Percentiles rank a stretch among this genome's conserved stretches.
These are phyloP conservation scores for Streptanthus diversifolius DNA, from an alignment of 345 rosid species.

Conservation along the genomic window DNA sequence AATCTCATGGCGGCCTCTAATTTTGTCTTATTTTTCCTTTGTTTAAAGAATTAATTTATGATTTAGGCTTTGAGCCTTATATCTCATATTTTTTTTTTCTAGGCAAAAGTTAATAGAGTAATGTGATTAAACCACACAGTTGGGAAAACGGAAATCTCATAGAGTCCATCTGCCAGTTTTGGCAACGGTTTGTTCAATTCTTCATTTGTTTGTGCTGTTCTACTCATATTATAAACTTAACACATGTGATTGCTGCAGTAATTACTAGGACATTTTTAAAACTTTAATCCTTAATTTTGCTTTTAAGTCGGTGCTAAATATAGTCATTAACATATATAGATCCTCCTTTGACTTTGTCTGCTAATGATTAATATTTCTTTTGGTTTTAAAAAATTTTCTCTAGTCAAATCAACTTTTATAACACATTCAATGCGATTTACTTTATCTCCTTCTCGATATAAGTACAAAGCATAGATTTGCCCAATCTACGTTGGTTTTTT, in stretches of 20 bases:
- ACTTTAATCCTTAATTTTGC: neutral
- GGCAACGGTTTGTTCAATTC: neutral
- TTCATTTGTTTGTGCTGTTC: neutral
- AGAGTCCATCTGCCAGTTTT: neutral
- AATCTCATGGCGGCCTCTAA: neutral
- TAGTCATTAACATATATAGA: neutral
- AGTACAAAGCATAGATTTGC: too few relatives aligned
- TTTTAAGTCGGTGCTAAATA: neutral
- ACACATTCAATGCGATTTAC: neutral
- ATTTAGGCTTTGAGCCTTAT: neutral
- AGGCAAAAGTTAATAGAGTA: neutral
- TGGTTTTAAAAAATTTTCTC: neutral
- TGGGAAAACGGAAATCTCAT: neutral
- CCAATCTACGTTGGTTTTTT: too few relatives aligned
- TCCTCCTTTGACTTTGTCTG: slow-evolving; percentile 4
- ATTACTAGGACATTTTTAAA: neutral
- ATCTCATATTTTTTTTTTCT: too few relatives aligned
- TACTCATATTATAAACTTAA: neutral
- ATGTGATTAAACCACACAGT: neutral
- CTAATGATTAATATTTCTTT: neutral
- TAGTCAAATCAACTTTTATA: neutral
- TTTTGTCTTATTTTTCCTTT: neutral
- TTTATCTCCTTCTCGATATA: too few relatives aligned
- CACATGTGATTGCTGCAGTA: neutral
- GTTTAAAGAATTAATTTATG: neutral